A percentile compares a stretch with the other conserved stretches of the same genome.
phyloP scores from a whole-genome alignment of 2,329 filamentous ascomycete genomes.

The Hypomyces perniciosus region DNA sequence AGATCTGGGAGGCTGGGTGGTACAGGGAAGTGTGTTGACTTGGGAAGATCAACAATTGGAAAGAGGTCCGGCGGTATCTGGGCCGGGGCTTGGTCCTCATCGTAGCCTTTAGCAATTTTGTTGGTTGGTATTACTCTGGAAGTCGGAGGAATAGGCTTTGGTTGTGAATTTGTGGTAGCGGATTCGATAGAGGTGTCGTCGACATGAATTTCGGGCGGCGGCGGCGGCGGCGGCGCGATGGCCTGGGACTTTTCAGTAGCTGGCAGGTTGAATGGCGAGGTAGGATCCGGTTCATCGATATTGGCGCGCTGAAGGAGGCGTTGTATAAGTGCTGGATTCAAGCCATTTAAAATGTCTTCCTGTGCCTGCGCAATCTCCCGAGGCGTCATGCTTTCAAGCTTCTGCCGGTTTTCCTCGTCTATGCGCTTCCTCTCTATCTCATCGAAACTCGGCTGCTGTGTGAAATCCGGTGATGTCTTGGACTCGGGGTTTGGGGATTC shows the following conservation, averaged over 20 bases:
- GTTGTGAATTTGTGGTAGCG: slow-evolving; percentile 14
- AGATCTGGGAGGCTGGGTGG: slow-evolving; percentile 58
- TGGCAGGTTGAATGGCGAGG: slow-evolving; percentile 38
- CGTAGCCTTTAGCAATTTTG: slow-evolving; percentile 28
- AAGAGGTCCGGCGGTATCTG: slow-evolving; percentile 38
- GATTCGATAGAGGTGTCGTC: slow-evolving; percentile 24
- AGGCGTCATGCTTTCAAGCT: slow-evolving; percentile 70
- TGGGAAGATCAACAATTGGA: slow-evolving; percentile 33
- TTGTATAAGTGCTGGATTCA: slow-evolving; percentile 72
- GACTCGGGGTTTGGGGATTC: neutral
- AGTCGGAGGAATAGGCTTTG: neutral
- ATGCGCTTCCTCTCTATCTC: slow-evolving; percentile 65
- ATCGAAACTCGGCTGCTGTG: slow-evolving; percentile 24
- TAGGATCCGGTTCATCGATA: slow-evolving; percentile 55
- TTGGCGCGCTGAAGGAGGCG: slow-evolving; percentile 70
- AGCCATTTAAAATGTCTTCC: slow-evolving; percentile 68
- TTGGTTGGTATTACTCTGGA: slow-evolving; percentile 15
- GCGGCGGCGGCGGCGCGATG: neutral
- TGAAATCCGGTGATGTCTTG: neutral
- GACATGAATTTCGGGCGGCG: slow-evolving; percentile 29
- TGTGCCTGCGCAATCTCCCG: slow-evolving; percentile 77
- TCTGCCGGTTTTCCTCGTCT: slow-evolving; percentile 72
- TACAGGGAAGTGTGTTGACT: slow-evolving; percentile 57
- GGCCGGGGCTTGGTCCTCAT: slow-evolving; percentile 38
- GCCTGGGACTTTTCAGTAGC: slow-evolving; percentile 13